Evolutionary conservation across 192 early-diverging fungal species (phyloP), one percentile per base, ranked within the genome.

Genomic region (Gonapodya prolifera): DNA sequence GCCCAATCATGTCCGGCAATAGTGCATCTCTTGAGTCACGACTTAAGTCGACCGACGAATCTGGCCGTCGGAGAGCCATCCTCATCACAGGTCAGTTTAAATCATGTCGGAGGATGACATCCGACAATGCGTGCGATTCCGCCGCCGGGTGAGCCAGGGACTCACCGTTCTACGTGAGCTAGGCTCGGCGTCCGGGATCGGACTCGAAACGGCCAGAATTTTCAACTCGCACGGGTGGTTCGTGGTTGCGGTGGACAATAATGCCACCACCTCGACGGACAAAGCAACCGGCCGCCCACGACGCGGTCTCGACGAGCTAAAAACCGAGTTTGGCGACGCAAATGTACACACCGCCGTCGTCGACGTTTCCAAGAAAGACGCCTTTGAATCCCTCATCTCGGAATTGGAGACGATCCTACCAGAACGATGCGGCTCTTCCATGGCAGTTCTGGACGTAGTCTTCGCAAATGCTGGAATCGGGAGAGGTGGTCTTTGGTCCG

Each of bases 391-490:
- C 8, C 71, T 73, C 8, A 73, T 73, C 31, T 8, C 18, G 18
- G 71, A 73, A 32, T 29, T 73, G 18, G 28, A 32, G 31, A 13
- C 18, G 71, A 16, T 30, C 8, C 71, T 73, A 13, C 71, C 71
- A 2, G 32, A 32, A 29, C 2, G 29, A 32, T 30, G 18, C 31
- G 71, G 71, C 71, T 73, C 71, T 2, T 8, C 18, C 18, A 73
- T 16, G 31, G 71, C 71, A 2, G 32, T 30, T 30, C 71, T 73
- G 8, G 71, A 73, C 29, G 18, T 73, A 13, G 71, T 73, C 13
- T 73, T 73, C 29, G 71, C 71, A 2, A 73, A 73, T 32, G 71
- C 71, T 32, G 71, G 71, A 18, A 73, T 73, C 71, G 71, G 71
- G 2, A 2, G 71, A 8, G 71, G 71, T 16, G 71, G 71, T 8